A percentile compares a stretch with the other conserved stretches of the same genome.
Evolutionary conservation across 2,329 filamentous ascomycete species (phyloP).

Genomic region (Hypoxylon sp.): DNA sequence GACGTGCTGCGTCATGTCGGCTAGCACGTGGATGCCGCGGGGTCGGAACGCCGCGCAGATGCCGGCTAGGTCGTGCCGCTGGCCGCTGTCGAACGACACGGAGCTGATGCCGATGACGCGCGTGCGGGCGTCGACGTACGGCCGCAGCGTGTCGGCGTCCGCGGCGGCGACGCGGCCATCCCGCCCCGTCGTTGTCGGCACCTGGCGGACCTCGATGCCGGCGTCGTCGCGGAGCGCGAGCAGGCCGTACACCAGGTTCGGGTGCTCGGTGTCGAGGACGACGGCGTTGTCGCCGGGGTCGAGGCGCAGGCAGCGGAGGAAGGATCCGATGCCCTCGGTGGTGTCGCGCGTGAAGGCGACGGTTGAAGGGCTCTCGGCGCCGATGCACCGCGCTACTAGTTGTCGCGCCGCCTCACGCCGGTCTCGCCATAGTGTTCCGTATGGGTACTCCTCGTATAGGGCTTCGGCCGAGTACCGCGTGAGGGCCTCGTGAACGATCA

Average conservation of each 20-base stretch:
- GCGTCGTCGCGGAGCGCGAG: constrained; percentile 35
- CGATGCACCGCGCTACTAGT: constrained; percentile 43
- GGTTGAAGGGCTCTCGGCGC: constrained; percentile 34
- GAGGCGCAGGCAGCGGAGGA: constrained; percentile 40
- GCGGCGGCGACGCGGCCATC: constrained; percentile 18
- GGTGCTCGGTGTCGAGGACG: constrained; percentile 45
- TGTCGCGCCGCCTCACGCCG: constrained; percentile 32
- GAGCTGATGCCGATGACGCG: constrained; percentile 45
- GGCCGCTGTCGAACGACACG: constrained; percentile 47
- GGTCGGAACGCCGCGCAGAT: constrained; percentile 41
- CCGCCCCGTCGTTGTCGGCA: constrained; percentile 31
- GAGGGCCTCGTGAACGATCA: constrained; percentile 44
- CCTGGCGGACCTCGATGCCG: constrained; percentile 43
- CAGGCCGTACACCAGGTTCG: constrained; percentile 45
- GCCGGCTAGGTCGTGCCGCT: constrained; percentile 43
- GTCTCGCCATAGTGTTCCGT: constrained; percentile 37
- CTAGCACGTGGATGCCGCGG: constrained; percentile 44
- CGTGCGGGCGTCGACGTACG: constrained; percentile 44
- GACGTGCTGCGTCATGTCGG: constrained; percentile 46
- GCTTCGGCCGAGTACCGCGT: constrained; percentile 39
- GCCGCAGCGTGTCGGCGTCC: constrained; percentile 39
- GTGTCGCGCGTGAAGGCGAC: constrained; percentile 47
- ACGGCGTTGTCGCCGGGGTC: constrained; percentile 46
- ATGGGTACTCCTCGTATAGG: constrained; percentile 36
- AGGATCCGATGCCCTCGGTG: constrained; percentile 44